Base-by-base conservation (phyloP, 805 yeast genomes). In the Kodamaea kaohsiungensis region DNA sequence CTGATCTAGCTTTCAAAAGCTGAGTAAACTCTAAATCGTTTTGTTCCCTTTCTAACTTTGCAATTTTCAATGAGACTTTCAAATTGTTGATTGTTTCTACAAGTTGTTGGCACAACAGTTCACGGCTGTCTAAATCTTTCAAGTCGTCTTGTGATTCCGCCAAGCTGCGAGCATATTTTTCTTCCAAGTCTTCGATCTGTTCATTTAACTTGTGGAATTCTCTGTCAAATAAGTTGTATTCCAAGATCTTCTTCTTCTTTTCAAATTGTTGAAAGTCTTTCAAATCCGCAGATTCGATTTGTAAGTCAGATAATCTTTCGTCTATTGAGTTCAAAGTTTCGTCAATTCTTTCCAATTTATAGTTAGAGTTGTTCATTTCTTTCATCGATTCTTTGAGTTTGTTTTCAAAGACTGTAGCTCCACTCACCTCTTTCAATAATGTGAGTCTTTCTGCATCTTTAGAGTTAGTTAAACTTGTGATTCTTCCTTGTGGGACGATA, bases 401-500 rank as follows among this genome's bases (percentile, higher is more conserved):
- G 39, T 80, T 75, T 64, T 95, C 98, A 72, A 93, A 95, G 2
- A 92, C 88, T 55, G 85, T 87, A 0, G 98, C 97, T 16, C 99
- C 99, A 30, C 97, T 95, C 35, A 93, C 97, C 64, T 91, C 97
- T 60, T 93, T 91, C 60, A 95, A 73, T 40, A 92, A 72, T 37
- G 82, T 79, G 50, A 93, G 76, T 56, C 98, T 81, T 65, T 92
- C 97, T 2, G 82, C 65, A 65, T 91, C 97, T 61, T 89, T 89
- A 0, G 97, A 93, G 65, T 91, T 91, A 0, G 98, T 93, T 55
- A 95, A 76, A 0, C 89, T 80, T 0, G 97, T 88, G 61, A 95
- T 90, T 61, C 89, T 80, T 17, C 99, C 99, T 70, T 95, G 99
- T 0, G 99, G 98, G 4, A 95, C 98, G 61, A 95, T 93, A 67